Evolutionary conservation across 2,329 filamentous ascomycete species (phyloP), one percentile per base, ranked within the genome.

Genomic region (Exophiala sideris): DNA sequence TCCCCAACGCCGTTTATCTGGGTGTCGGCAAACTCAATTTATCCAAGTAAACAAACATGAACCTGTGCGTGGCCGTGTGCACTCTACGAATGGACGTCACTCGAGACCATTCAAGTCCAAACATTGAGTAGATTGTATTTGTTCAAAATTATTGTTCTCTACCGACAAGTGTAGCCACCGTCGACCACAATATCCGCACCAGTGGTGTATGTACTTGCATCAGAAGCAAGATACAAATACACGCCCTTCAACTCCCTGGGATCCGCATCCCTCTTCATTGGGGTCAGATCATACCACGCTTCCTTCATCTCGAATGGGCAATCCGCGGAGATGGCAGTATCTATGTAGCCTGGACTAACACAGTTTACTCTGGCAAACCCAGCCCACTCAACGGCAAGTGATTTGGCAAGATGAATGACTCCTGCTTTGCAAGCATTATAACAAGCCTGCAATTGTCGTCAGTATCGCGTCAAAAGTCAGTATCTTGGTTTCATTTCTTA

Each of bases 151-250:
- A 29, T 29, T 29, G 5, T 29, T 29, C 24, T 29, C 24, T 29
- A 29, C 24, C 24, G 24, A 29, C 24, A 29, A 29, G 50, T 77
- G 75, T 89, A 89, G 48, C 87, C 87, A 56, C 88, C 88, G 68
- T 92, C 89, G 44, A 91, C 81, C 58, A 88, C 73, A 57, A 92
- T 76, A 68, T 91, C 85, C 11, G 80, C 76, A 0, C 83, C 89
- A 7, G 89, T 94, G 18, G 86, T 90, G 72, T 89, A 95, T 48
- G 83, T 88, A 11, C 86, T 82, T 3, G 88, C 89, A 70, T 95
- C 89, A 7, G 85, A 89, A 66, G 81, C 52, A 95, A 75, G 76
- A 91, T 95, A 16, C 88, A 86, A 72, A 68, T 87, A 95, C 14
- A 86, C 86, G 18, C 88, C 89, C 76, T 92, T 91, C 62, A 94